Conservation (phyloP, 345 rosid genomes). For the Angophora floribunda region DNA sequence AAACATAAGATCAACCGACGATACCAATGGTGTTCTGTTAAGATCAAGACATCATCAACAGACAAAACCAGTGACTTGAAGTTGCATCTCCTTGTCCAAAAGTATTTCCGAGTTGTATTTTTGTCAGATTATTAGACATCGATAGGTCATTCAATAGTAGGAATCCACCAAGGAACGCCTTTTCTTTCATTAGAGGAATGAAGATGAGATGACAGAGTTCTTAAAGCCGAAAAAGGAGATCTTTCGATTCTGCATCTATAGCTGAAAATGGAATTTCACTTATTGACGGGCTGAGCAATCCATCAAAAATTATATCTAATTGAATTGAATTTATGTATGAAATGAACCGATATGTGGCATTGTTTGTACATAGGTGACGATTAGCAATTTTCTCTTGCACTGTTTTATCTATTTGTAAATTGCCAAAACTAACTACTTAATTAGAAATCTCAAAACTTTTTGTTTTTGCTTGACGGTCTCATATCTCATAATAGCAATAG, state of each 20-base stretch:
- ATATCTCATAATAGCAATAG: not conserved
- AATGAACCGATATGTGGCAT: not conserved
- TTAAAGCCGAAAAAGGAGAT: not conserved
- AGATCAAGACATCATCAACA: not conserved
- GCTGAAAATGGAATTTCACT: not conserved
- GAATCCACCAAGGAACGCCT: not conserved
- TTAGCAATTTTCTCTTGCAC: not conserved
- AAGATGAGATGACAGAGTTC: not conserved
- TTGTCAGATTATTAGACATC: not conserved
- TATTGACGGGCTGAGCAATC: not conserved
- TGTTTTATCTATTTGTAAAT: not conserved
- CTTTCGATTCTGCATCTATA: not conserved
- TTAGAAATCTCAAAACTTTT: not conserved
- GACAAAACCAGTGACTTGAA: not conserved
- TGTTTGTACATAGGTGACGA: not conserved
- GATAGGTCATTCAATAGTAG: not conserved
- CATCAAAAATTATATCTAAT: not conserved
- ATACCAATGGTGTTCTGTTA: not conserved
- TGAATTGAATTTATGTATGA: not conserved
- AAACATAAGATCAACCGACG: not conserved
- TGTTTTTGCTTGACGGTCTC: not conserved
- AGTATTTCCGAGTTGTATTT: not conserved
- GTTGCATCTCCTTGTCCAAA: not conserved
- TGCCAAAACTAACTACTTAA: not conserved
- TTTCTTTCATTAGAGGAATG: not conserved